A percentile compares a stretch with the other conserved stretches of the same genome.
phyloP scores from a whole-genome alignment of 2,329 filamentous ascomycete species.

The Cordyceps militaris region DNA sequence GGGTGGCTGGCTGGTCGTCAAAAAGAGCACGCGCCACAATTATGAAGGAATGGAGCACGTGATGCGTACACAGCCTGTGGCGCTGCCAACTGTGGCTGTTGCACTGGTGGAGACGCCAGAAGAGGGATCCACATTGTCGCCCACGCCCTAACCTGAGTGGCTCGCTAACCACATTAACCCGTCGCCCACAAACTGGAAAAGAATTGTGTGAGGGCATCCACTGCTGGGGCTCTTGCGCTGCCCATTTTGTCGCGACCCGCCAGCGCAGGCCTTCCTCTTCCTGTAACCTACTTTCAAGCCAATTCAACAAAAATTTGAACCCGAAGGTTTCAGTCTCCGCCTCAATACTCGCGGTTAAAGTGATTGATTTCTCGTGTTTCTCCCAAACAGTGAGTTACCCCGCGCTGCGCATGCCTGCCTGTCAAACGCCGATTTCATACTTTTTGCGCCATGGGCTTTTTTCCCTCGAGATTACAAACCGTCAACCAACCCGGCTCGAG shows the following conservation, averaged over 20 bases:
- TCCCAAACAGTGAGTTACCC: slow-evolving; percentile 28
- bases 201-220: slow-evolving; percentile 7
- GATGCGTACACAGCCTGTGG: slow-evolving; percentile 1
- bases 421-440: too few species aligned
- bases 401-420: background rate
- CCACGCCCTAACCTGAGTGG: slow-evolving; percentile 20
- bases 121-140: background rate
- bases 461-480: background rate
- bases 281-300: slow-evolving; percentile 24
- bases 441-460: background rate
- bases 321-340: slow-evolving; percentile 99
- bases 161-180: slow-evolving; percentile 18
- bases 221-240: background rate
- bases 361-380: slow-evolving; percentile 96
- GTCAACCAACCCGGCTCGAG: background rate
- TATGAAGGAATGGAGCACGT: slow-evolving; percentile 1
- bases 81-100: slow-evolving; percentile 6
- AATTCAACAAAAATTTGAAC: slow-evolving; percentile 53
- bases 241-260: slow-evolving; percentile 6
- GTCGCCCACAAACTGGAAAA: slow-evolving; percentile 11
- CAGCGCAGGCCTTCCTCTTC: slow-evolving; percentile 13
- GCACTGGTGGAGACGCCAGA: background rate
- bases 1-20: background rate
- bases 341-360: slow-evolving; percentile 88
- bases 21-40: slow-evolving; percentile 6